Evolutionary conservation across 352 stramenopile species (phyloP).

Genomic region (Globisporangium parvum): DNA sequence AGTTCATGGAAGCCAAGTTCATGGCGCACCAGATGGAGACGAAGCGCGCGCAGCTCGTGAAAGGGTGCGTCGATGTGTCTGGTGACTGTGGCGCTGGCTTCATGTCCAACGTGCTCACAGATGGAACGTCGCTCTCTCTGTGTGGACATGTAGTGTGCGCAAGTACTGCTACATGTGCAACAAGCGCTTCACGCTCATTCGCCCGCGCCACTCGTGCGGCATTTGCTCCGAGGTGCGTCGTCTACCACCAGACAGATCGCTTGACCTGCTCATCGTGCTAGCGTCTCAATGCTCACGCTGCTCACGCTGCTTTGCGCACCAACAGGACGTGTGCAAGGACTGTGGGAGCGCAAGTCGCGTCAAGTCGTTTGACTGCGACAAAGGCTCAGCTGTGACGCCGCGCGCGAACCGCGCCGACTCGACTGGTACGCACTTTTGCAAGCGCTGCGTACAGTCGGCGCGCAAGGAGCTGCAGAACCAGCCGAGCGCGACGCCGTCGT

Average conservation of each 20-base stretch:
- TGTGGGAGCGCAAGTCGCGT: conserved; percentile 50
- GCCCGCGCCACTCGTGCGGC: conserved; percentile 52
- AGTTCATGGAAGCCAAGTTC: conserved; percentile 52
- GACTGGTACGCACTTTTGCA: conserved; percentile 43
- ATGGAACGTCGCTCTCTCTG: neutral
- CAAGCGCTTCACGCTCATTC: conserved; percentile 68
- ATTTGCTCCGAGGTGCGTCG: conserved; percentile 48
- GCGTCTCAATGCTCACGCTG: neutral
- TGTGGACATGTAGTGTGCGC: conserved; percentile 25
- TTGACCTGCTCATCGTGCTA: too few species aligned
- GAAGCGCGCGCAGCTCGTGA: conserved; percentile 33
- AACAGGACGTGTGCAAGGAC: conserved; percentile 58
- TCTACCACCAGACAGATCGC: neutral
- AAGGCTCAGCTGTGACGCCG: conserved; percentile 24
- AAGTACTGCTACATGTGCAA: conserved; percentile 68
- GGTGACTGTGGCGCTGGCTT: neutral
- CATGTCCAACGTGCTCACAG: neutral
- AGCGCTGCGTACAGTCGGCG: conserved; percentile 42
- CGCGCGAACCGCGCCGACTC: conserved; percentile 25
- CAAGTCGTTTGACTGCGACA: conserved; percentile 40
- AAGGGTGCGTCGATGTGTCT: conserved; percentile 38
- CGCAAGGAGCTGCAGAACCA: conserved; percentile 35
- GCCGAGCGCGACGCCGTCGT: conserved; percentile 13
- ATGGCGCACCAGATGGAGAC: conserved; percentile 50
- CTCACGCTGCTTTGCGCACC: neutral